Conservation (phyloP, 2,329 filamentous ascomycete species). For the Epicoccum nigrum region DNA sequence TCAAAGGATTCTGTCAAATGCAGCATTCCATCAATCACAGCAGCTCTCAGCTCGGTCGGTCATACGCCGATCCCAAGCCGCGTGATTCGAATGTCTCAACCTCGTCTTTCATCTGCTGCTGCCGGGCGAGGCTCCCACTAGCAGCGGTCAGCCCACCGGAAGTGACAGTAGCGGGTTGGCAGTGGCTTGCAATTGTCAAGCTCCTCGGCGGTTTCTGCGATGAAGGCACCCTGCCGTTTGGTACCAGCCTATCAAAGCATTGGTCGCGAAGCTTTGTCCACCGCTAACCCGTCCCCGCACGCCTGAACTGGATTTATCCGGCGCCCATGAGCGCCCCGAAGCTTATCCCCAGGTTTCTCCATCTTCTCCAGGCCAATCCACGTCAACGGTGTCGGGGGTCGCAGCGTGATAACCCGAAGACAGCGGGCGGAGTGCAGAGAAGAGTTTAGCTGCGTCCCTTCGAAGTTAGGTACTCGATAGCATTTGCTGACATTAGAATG, state of each 20-base stretch:
- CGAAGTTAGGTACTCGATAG: constrained; percentile 4
- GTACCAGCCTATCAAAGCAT: constrained; percentile 23
- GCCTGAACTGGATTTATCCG: constrained; percentile 23
- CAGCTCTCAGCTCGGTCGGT: constrained; percentile 16
- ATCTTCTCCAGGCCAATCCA: constrained; percentile 18
- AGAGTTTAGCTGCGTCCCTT: constrained; percentile 16
- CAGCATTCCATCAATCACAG: constrained; percentile 34
- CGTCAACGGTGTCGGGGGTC: constrained; percentile 17
- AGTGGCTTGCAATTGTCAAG: constrained; percentile 19
- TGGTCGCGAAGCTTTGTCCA: constrained; percentile 24
- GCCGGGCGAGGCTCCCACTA: constrained; percentile 24
- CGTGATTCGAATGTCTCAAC: constrained; percentile 21
- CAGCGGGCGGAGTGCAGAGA: constrained; percentile 21
- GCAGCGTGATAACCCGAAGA: constrained; percentile 22
- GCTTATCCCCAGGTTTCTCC: constrained; percentile 26
- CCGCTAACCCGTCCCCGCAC: constrained; percentile 22
- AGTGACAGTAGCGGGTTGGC: constrained; percentile 21
- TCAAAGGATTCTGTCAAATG: constrained; percentile 19
- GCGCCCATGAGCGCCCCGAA: constrained; percentile 14
- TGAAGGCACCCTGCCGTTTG: constrained; percentile 13
- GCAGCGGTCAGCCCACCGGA: constrained; percentile 27
- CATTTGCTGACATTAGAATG: constrained; percentile 2
- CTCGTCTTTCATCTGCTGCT: constrained; percentile 18
- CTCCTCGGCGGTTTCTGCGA: constrained; percentile 18
- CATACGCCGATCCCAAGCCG: constrained; percentile 22